phyloP scores from a whole-genome alignment of 23 red algal genomes.

The Agarophyton chilense region DNA sequence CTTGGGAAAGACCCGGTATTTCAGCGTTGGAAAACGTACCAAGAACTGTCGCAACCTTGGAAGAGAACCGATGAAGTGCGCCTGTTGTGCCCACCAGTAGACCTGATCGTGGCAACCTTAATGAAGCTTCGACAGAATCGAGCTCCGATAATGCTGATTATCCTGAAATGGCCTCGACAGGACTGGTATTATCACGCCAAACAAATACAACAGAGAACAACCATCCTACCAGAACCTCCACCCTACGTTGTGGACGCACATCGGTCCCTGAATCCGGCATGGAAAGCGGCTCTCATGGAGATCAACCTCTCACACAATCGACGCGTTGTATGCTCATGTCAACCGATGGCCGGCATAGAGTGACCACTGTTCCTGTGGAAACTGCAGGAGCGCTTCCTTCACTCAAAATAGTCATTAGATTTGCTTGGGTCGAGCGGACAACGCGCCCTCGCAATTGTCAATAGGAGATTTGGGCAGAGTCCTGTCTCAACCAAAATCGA shows the following conservation, averaged over 20 bases:
- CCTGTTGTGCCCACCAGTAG: conserved; percentile 1
- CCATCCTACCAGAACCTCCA: background rate
- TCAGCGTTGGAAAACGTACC: background rate
- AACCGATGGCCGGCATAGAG: background rate
- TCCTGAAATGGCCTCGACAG: conserved; percentile 22
- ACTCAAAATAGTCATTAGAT: background rate
- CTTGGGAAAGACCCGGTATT: conserved; percentile 9
- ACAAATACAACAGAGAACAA: background rate
- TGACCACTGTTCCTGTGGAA: background rate
- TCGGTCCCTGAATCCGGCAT: background rate
- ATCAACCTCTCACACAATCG: background rate
- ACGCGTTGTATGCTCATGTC: background rate
- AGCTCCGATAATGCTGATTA: conserved; percentile 25
- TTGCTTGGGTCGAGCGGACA: background rate
- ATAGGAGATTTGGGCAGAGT: background rate
- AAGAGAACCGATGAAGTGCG: background rate
- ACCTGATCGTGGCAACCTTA: conserved; percentile 34
- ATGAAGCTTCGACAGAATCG: background rate
- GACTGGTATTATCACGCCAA: background rate
- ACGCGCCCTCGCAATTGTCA: background rate
- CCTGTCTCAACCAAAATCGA: background rate
- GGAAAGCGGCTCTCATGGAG: background rate
- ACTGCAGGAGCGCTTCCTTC: background rate
- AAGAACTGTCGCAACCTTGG: background rate
- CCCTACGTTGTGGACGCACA: background rate